Conservation (phyloP, 1,284 basidiomycete species). For the Salmacisia buchloeana region DNA sequence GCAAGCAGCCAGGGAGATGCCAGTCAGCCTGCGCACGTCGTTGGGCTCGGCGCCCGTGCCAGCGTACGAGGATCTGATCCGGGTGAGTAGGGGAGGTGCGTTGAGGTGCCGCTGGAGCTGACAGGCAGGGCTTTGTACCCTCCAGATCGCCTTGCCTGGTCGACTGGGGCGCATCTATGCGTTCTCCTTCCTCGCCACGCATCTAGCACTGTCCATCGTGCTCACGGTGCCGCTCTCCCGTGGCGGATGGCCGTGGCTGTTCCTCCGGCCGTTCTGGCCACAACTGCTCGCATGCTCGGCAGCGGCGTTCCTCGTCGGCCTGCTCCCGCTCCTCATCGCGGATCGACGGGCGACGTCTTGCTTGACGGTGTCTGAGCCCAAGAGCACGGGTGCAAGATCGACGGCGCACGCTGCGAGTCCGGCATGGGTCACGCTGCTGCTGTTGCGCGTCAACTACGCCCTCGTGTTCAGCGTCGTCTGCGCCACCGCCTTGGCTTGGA, state of each 20-base stretch:
- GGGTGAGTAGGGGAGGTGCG: background rate
- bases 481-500: background rate
- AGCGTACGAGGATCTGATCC: background rate
- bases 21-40: background rate
- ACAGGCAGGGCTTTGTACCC: too few species aligned
- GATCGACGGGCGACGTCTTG: background rate
- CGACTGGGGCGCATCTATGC: background rate
- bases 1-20: too few species aligned
- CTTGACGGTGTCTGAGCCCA: background rate
- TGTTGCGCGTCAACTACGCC: background rate
- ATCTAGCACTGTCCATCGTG: background rate
- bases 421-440: background rate
- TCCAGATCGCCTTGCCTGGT: conserved; percentile 1
- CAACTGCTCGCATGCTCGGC: background rate
- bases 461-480: background rate
- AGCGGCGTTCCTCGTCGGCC: background rate
- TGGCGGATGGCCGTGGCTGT: background rate
- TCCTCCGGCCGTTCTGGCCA: background rate
- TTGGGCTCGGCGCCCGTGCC: too few species aligned
- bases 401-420: background rate
- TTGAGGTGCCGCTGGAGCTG: too few species aligned
- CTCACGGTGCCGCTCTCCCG: conserved; percentile 5
- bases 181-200: background rate
- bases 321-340: background rate
- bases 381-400: background rate